Conservation (phyloP, 441 rosid genomes). For the Arabidopsis hybrid region DNA sequence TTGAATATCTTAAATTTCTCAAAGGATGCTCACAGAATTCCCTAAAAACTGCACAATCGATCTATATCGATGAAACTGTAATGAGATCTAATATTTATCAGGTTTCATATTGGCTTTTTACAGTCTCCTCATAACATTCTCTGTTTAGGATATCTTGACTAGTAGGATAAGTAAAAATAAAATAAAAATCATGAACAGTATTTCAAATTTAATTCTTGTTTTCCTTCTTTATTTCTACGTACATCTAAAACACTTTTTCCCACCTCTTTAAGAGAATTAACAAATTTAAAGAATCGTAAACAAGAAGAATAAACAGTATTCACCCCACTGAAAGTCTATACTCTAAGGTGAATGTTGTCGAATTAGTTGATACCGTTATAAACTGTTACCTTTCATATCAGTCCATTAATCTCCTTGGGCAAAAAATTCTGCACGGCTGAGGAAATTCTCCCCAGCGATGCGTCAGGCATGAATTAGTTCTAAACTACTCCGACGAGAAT, state of each 20-base stretch:
- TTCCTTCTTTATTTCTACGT: slow-evolving; percentile 5
- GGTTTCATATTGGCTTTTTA: not conserved
- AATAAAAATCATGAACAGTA: not conserved
- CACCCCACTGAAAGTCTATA: slow-evolving; percentile 3
- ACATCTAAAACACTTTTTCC: not conserved
- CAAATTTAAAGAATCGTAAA: not conserved
- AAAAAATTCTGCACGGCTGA: slow-evolving; percentile 25
- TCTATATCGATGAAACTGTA: not conserved
- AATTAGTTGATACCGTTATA: slow-evolving; percentile 5
- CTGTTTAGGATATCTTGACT: not conserved
- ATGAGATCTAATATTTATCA: not conserved
- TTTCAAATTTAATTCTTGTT: not conserved
- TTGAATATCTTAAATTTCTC: not conserved
- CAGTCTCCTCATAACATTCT: not conserved
- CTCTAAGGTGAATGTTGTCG: not conserved
- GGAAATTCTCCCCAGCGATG: slow-evolving; percentile 6
- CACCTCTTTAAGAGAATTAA: not conserved
- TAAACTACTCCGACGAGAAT: slow-evolving; percentile 33
- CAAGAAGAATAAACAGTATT: not conserved
- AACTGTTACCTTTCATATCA: slow-evolving; percentile 4
- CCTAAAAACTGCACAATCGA: not conserved
- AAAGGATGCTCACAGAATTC: not conserved
- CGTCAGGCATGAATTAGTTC: slow-evolving; percentile 20
- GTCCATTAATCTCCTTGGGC: not conserved
- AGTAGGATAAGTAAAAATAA: too few species aligned